A percentile compares a stretch with the other conserved stretches of the same genome.
Evolutionary conservation across 768 basidiomycete species (phyloP).

Genomic region (Boletus rubescentipes): DNA sequence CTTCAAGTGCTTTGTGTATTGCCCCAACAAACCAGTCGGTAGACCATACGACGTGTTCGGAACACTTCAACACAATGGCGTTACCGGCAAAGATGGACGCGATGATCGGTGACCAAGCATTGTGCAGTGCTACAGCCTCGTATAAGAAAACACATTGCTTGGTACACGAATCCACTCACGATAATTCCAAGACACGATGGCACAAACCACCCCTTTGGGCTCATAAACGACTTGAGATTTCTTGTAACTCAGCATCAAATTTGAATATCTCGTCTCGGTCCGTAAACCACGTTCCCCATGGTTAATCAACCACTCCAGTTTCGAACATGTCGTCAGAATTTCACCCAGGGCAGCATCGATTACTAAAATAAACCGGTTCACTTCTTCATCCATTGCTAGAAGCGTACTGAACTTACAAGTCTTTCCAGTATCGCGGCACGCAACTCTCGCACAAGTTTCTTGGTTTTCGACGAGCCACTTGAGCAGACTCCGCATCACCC

Average conservation of each 20-base stretch:
- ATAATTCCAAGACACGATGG: constrained; percentile 94
- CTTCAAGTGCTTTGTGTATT: constrained; percentile 71
- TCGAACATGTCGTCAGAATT: constrained; percentile 91
- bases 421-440: constrained; percentile 94
- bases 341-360: constrained; percentile 94
- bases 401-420: constrained; percentile 57
- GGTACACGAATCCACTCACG: constrained; percentile 46
- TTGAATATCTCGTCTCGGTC: constrained; percentile 68
- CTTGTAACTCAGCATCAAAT: constrained; percentile 74
- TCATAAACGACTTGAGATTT: constrained; percentile 79
- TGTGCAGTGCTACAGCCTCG: constrained; percentile 75
- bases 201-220: constrained; percentile 90
- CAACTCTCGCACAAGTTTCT: constrained; percentile 80
- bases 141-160: not conserved
- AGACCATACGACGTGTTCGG: constrained; percentile 92
- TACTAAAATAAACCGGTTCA: constrained; percentile 47
- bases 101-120: constrained; percentile 90
- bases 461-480: constrained; percentile 94
- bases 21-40: constrained; percentile 79
- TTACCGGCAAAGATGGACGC: constrained; percentile 92
- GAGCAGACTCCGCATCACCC: constrained; percentile 82
- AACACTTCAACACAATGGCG: constrained; percentile 86
- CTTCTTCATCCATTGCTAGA: not conserved
- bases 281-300: constrained; percentile 77
- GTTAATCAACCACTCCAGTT: constrained; percentile 88